Conservation (phyloP, 306 rosid genomes). For the Calophaca sinica region DNA sequence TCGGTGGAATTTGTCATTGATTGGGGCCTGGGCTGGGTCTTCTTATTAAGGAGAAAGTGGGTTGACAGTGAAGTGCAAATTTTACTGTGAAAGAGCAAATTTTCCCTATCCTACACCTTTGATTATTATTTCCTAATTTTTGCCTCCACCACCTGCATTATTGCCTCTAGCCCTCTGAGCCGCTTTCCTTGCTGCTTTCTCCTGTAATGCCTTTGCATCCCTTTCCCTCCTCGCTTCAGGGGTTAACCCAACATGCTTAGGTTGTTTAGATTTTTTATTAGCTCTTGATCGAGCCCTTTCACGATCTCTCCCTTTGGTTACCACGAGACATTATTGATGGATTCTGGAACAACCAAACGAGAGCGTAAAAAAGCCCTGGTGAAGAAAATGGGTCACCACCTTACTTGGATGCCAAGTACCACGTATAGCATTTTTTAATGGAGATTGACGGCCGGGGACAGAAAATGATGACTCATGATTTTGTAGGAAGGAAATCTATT, state of each 20-base stretch:
- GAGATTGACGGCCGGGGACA: too few relatives aligned
- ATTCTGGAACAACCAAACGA: slow-evolving; percentile 40
- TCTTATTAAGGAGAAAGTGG: too few relatives aligned
- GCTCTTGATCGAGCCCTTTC: slow-evolving; percentile 78
- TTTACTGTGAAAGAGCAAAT: too few relatives aligned
- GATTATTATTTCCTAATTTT: slow-evolving; percentile 27
- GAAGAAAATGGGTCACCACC: too few relatives aligned
- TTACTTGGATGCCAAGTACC: too few relatives aligned
- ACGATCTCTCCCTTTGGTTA: slow-evolving; percentile 78
- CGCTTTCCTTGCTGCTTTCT: slow-evolving; percentile 67
- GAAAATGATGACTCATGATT: too few relatives aligned
- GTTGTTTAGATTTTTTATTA: slow-evolving; percentile 48
- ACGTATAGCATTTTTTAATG: too few relatives aligned
- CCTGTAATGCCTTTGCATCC: slow-evolving; percentile 75
- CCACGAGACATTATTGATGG: slow-evolving; percentile 67
- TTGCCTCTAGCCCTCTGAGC: slow-evolving; percentile 56
- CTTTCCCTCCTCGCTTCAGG: slow-evolving; percentile 87
- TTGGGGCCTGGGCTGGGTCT: too few relatives aligned
- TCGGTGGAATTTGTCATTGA: too few relatives aligned
- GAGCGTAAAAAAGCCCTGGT: slow-evolving; percentile 42
- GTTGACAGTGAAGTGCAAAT: too few relatives aligned
- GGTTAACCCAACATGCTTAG: slow-evolving; percentile 68
- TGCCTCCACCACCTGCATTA: slow-evolving; percentile 51
- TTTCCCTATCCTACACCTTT: not conserved
- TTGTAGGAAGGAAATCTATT: too few relatives aligned